Conservation (phyloP, 2,329 filamentous ascomycete species). For the Hypoxylon sp. region DNA sequence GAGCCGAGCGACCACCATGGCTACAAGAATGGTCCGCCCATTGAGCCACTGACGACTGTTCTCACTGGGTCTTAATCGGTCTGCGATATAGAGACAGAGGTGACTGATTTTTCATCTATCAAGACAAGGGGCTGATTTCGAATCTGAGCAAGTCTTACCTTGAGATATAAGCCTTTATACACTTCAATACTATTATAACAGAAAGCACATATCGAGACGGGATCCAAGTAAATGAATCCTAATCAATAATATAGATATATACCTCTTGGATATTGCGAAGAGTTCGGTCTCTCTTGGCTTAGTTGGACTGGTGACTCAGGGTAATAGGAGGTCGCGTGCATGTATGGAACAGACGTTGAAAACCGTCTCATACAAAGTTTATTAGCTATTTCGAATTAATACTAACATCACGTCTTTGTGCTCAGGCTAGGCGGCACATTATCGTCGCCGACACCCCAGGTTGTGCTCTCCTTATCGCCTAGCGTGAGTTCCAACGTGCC, state of each 20-base stretch:
- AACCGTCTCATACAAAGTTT: background rate
- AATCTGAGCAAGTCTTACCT: too few relatives aligned
- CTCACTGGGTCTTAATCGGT: background rate
- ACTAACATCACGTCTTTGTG: conserved; percentile 18
- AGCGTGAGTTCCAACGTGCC: conserved; percentile 66
- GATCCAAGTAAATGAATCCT: too few relatives aligned
- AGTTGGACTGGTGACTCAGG: background rate
- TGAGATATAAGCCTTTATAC: too few relatives aligned
- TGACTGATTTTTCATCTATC: background rate
- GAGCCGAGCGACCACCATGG: background rate
- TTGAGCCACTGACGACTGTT: background rate
- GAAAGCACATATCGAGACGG: too few relatives aligned
- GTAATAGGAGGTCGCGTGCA: background rate
- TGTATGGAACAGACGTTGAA: background rate
- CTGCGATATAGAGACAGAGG: background rate
- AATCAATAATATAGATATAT: too few relatives aligned
- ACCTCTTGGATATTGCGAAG: too few relatives aligned
- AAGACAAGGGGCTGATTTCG: too few relatives aligned
- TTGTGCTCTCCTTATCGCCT: conserved; percentile 60
- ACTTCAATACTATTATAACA: too few relatives aligned
- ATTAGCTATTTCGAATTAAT: background rate
- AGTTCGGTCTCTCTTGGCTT: too few relatives aligned
- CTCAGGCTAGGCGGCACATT: conserved; percentile 65
- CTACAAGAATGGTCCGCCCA: background rate
- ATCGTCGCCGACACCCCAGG: conserved; percentile 63